phyloP scores from a whole-genome alignment of 352 stramenopile species.

The Phytophthora citricola region DNA sequence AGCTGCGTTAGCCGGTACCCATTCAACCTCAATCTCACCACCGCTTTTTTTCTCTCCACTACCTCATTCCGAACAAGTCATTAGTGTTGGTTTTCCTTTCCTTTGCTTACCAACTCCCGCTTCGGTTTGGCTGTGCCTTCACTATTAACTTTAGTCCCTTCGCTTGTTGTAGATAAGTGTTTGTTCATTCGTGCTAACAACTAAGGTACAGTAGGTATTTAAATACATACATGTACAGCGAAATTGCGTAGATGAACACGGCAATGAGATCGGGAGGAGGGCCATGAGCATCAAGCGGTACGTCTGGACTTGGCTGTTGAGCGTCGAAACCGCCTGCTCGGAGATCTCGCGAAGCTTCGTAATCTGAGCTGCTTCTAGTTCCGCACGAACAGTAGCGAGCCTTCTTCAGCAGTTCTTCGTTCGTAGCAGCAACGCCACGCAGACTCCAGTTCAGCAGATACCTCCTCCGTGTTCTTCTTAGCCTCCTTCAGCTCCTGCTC shows the following conservation, averaged over 20 bases:
- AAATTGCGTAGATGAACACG: slow-evolving; percentile 57
- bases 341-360: slow-evolving; percentile 46
- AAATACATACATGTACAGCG: slow-evolving; percentile 44
- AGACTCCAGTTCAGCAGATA: slow-evolving; percentile 29
- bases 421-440: slow-evolving; percentile 42
- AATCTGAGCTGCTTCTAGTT: slow-evolving; percentile 58
- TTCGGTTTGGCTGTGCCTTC: no score
- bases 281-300: slow-evolving; percentile 66
- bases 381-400: slow-evolving; percentile 52
- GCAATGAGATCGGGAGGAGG: slow-evolving; percentile 61
- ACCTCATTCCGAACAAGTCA: no score
- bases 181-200: slow-evolving; percentile 9
- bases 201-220: background rate
- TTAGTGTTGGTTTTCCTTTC: no score
- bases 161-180: background rate
- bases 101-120: no score
- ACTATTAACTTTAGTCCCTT: background rate
- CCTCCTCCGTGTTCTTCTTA: slow-evolving; percentile 4
- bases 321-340: slow-evolving; percentile 31
- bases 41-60: no score
- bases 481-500: slow-evolving; percentile 25
- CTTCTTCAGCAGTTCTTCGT: slow-evolving; percentile 80
- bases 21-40: no score
- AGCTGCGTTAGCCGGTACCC: no score
- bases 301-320: slow-evolving; percentile 53